Evolutionary conservation across 2,329 filamentous ascomycete species (phyloP).

Genomic region (Berkeleyomyces rouxiae): DNA sequence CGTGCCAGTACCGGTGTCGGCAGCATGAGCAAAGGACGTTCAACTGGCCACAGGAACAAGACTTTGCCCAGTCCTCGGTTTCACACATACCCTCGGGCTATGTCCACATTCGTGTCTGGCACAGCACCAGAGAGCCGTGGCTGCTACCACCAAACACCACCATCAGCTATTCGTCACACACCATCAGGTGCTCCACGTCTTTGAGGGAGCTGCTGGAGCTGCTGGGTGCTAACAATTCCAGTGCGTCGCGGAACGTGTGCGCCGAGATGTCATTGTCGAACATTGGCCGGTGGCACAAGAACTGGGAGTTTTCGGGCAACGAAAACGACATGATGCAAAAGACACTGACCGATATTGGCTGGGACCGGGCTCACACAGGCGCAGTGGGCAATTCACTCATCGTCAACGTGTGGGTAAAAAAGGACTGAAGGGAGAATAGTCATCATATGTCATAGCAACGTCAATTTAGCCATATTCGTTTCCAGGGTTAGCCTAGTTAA

Average conservation of each 20-base stretch:
- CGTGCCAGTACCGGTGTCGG: neutral
- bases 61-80: too few relatives aligned
- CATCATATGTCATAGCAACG: neutral
- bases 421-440: constrained; percentile 23
- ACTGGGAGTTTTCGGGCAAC: constrained; percentile 33
- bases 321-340: constrained; percentile 31
- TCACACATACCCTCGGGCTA: constrained; percentile 16
- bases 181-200: constrained; percentile 36
- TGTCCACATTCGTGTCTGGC: constrained; percentile 2
- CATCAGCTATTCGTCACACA: constrained; percentile 31
- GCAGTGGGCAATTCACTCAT: constrained; percentile 33
- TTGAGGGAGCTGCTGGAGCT: constrained; percentile 40
- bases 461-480: neutral
- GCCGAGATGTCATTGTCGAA: constrained; percentile 39
- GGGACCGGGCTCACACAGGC: constrained; percentile 32
- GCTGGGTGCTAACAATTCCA: constrained; percentile 37
- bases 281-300: constrained; percentile 42
- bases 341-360: constrained; percentile 40
- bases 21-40: neutral
- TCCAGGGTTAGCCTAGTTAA: neutral
- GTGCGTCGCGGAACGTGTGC: constrained; percentile 36
- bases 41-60: neutral
- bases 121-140: constrained; percentile 28
- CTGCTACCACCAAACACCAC: constrained; percentile 26
- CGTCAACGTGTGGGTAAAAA: constrained; percentile 45